Evolutionary conservation across 2,329 filamentous ascomycete species (phyloP).

Genomic region (Aspergillus udagawae): DNA sequence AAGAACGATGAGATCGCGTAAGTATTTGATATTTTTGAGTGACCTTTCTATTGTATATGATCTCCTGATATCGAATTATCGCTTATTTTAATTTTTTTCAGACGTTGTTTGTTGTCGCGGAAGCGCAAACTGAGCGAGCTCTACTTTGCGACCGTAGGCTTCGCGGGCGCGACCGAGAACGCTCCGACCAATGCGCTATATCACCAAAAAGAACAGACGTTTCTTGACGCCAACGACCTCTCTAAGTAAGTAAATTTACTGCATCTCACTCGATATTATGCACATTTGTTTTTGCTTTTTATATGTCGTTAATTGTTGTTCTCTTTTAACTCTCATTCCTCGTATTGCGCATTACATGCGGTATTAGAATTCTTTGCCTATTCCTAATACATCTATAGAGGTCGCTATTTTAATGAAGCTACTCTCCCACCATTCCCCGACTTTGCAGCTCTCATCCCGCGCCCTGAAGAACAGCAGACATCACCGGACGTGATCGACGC

Average conservation of each 20-base stretch:
- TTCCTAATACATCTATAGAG: conserved; percentile 38
- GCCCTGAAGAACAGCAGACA: conserved; percentile 23
- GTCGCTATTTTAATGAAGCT: conserved; percentile 54
- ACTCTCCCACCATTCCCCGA: conserved; percentile 45
- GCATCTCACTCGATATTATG: neutral
- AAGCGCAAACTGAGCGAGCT: conserved; percentile 89
- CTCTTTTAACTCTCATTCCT: neutral
- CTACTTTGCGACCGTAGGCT: conserved; percentile 70
- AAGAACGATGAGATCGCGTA: conserved; percentile 51
- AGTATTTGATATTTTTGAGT: conserved; percentile 34
- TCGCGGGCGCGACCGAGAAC: conserved; percentile 48
- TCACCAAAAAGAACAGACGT: conserved; percentile 48
- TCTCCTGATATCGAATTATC: conserved; percentile 22
- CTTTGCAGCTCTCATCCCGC: conserved; percentile 27
- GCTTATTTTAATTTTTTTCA: conserved; percentile 37
- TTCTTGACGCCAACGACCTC: conserved; percentile 57
- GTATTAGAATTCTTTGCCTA: neutral
- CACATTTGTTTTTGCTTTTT: conserved; percentile 4
- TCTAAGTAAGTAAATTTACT: conserved; percentile 46
- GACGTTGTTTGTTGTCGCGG: conserved; percentile 66
- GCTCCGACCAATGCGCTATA: conserved; percentile 52
- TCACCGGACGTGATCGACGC: conserved; percentile 37
- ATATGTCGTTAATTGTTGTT: neutral
- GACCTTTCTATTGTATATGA: conserved; percentile 16
- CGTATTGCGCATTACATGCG: conserved; percentile 1